These are phyloP conservation scores for Calonectria naviculata DNA, from an alignment of 2,329 filamentous ascomycete genomes.

Conservation along the genomic window DNA sequence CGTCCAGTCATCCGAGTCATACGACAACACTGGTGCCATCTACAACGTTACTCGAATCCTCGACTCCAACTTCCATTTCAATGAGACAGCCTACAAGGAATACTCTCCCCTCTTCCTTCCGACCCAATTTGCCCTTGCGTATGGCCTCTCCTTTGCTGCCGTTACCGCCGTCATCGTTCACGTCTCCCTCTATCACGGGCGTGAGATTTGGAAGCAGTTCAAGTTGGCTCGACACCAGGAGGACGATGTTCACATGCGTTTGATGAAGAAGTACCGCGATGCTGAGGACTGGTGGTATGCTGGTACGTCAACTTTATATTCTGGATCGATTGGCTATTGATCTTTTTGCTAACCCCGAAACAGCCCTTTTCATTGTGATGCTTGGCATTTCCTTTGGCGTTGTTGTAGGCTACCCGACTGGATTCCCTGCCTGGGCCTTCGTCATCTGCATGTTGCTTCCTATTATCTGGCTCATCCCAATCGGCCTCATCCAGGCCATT, in stretches of 20 bases:
- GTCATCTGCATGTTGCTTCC: conserved; percentile 68
- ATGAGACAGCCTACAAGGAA: conserved; percentile 68
- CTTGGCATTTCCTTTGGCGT: conserved; percentile 65
- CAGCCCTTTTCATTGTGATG: conserved; percentile 63
- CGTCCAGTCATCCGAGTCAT: conserved; percentile 69
- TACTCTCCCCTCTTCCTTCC: conserved; percentile 76
- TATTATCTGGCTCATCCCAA: conserved; percentile 68
- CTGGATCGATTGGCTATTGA: conserved; percentile 37
- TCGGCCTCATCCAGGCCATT: conserved; percentile 71
- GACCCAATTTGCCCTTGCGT: conserved; percentile 69
- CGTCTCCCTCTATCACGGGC: conserved; percentile 65
- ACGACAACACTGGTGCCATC: conserved; percentile 69
- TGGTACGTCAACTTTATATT: conserved; percentile 53
- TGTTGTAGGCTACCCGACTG: conserved; percentile 65
- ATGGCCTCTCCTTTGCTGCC: conserved; percentile 76
- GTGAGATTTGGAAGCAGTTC: conserved; percentile 65
- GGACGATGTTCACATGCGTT: conserved; percentile 68
- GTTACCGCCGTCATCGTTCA: conserved; percentile 70
- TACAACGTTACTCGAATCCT: conserved; percentile 74
- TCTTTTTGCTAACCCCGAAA: conserved; percentile 21
- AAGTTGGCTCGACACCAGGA: conserved; percentile 66
- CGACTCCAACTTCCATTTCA: conserved; percentile 64
- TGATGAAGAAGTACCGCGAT: conserved; percentile 71
- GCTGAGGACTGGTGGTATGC: conserved; percentile 71
- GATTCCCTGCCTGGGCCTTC: conserved; percentile 68